phyloP scores from a whole-genome alignment of 148 eudicot genomes.

The Vaccinium macrocarpon region DNA sequence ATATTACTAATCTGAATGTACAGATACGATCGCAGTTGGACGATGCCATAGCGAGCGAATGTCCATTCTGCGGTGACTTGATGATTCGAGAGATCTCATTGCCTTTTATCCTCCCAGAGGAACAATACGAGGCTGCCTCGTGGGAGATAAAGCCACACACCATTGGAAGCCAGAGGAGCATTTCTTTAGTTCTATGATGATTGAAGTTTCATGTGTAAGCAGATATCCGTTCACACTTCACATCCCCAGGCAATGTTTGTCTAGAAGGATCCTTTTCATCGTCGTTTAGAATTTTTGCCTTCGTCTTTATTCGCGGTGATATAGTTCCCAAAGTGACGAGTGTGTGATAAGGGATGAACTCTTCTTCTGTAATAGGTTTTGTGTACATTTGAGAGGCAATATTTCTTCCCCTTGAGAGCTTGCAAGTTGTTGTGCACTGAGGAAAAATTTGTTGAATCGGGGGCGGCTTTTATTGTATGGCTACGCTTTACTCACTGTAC shows the following conservation, averaged over 20 bases:
- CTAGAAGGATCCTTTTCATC: not conserved
- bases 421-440: not conserved
- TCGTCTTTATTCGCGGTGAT: too few relatives aligned
- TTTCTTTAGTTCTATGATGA: constrained; percentile 50
- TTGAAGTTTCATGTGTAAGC: not conserved
- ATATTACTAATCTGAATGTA: not conserved
- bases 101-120: constrained; percentile 69
- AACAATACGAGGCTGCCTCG: constrained; percentile 56
- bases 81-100: constrained; percentile 88
- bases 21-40: constrained; percentile 90
- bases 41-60: constrained; percentile 88
- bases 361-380: not conserved
- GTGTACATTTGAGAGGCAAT: constrained; percentile 1
- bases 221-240: not conserved
- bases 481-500: not conserved
- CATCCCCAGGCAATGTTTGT: not conserved
- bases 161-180: constrained; percentile 47
- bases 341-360: not conserved
- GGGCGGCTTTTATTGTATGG: not conserved
- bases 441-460: not conserved
- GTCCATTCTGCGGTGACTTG: constrained; percentile 93
- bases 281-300: not conserved
- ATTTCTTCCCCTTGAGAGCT: not conserved
- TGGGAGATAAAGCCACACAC: constrained; percentile 75
- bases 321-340: not conserved